Evolutionary conservation across 1,139 yeast genomes (phyloP), one percentile per base, ranked within the genome.

Genomic region (Candida sp.): DNA sequence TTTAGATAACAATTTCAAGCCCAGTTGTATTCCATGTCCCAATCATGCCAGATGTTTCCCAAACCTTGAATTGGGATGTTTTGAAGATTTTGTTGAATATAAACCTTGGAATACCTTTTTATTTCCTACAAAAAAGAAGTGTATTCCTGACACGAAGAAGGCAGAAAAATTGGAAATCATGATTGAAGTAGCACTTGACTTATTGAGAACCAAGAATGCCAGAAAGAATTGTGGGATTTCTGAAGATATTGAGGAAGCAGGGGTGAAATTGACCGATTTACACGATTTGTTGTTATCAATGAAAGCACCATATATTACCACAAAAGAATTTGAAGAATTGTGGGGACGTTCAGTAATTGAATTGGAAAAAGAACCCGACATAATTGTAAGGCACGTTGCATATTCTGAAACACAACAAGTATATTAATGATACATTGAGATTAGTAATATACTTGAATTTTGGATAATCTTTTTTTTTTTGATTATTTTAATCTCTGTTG

Each of bases 1-100:
- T 45, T 55, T 73, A 45, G 78, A 73, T 45, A 42, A 50, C 2
- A 55, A 66, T 45, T 60, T 63, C 43, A 77, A 77, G 43, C 96
- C 97, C 4, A 47, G 55, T 2, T 93, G 98, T 63, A 66, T 77
- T 5, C 79, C 79, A 33, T 91, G 98, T 57, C 98, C 98, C 1
- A 75, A 73, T 7, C 87, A 91, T 63, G 95, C 95, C 1, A 70
- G 80, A 41, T 93, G 98, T 60, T 79, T 74, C 49, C 79, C 82
- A 25, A 63, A 73, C 40, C 69, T 84, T 53, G 68, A 75, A 48
- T 60, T 86, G 15, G 80, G 75, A 43, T 90, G 97, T 61, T 83
- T 79, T 53, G 82, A 82, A 38, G 95, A 85, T 45, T 89, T 76
- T 60, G 66, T 81, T 36, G 76, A 75, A 40, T 63, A 62, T 39